Conservation (phyloP, 805 yeast species). For the Myxozyma neglecta region DNA sequence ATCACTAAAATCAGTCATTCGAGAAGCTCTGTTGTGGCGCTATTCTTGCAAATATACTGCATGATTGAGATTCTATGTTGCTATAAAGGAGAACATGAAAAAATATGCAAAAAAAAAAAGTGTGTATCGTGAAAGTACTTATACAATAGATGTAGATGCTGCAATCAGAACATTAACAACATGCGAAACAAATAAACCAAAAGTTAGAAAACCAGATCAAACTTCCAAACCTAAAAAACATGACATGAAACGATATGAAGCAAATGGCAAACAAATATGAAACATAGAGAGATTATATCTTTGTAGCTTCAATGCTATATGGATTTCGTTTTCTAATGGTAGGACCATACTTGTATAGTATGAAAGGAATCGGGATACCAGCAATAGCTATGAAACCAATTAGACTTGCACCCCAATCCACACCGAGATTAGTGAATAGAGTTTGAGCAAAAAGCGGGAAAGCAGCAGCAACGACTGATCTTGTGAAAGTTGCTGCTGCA, state of each 20-base stretch:
- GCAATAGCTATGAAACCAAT: conserved; percentile 53
- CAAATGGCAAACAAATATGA: background rate
- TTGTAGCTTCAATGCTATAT: conserved; percentile 15
- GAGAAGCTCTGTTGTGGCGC: no score
- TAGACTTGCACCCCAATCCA: conserved; percentile 57
- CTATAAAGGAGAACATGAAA: background rate
- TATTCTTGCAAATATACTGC: no score
- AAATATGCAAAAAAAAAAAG: background rate
- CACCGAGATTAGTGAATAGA: conserved; percentile 53
- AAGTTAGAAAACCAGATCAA: no score
- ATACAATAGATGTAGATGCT: no score
- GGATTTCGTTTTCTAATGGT: conserved; percentile 40
- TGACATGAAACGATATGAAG: background rate
- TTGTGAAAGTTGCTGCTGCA: conserved; percentile 45
- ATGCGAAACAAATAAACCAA: no score
- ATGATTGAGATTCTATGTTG: no score
- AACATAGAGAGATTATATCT: background rate
- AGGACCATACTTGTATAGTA: conserved; percentile 54
- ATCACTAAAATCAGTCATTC: no score
- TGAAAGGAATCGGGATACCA: conserved; percentile 57
- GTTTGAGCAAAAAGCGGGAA: conserved; percentile 53
- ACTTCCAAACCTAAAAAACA: no score
- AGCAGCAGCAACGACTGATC: conserved; percentile 58
- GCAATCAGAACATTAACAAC: no score
- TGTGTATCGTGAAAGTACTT: no score